Conservation (phyloP, 2,329 filamentous ascomycete genomes). For the Fusarium sp. region DNA sequence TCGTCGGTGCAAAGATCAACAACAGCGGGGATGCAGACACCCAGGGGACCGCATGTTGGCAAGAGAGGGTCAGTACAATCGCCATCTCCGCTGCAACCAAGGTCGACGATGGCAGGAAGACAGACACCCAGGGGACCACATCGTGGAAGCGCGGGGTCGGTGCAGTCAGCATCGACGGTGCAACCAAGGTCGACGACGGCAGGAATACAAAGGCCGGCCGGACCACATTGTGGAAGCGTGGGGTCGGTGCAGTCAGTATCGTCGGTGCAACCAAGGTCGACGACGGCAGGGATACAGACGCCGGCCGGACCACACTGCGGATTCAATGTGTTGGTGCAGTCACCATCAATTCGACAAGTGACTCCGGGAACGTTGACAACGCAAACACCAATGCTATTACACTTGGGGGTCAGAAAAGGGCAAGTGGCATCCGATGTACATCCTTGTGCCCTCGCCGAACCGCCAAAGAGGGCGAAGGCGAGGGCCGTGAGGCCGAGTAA, state of each 20-base stretch:
- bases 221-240: too few species aligned
- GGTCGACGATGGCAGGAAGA: not conserved
- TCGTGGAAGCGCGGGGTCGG: not conserved
- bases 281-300: not conserved
- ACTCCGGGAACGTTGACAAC: not conserved
- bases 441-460: not conserved
- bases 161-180: not conserved
- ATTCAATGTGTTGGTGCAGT: too few species aligned
- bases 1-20: not conserved
- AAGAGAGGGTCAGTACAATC: not conserved
- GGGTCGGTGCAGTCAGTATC: not conserved
- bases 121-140: not conserved
- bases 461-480: not conserved
- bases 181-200: not conserved
- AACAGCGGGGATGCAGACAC: not conserved
- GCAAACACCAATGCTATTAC: not conserved
- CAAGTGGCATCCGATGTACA: not conserved
- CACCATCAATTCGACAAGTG: too few species aligned
- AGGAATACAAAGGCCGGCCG: not conserved
- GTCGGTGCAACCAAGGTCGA: not conserved
- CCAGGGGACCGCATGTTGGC: not conserved
- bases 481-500: not conserved
- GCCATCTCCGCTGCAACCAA: not conserved
- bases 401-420: not conserved
- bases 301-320: not conserved